Evolutionary conservation across 352 stramenopile genomes (phyloP).

Genomic region (Blastocystis sp.): DNA sequence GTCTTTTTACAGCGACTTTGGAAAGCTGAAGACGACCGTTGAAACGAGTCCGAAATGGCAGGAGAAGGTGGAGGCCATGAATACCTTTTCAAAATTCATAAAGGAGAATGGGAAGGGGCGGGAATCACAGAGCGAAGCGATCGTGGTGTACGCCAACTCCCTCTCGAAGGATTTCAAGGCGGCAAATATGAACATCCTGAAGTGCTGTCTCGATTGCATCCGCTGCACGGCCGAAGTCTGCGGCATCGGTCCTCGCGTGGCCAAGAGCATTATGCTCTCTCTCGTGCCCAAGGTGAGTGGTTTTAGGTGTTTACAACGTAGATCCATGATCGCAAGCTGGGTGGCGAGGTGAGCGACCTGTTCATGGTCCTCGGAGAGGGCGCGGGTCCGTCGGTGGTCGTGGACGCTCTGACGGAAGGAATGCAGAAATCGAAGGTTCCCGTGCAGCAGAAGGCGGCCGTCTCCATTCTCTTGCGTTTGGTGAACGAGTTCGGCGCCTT

Average conservation of each 20-base stretch:
- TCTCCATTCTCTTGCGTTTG: conserved; percentile 23
- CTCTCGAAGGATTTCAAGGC: conserved; percentile 62
- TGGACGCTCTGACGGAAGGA: not conserved
- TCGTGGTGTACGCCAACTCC: conserved; percentile 43
- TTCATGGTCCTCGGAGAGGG: conserved; percentile 14
- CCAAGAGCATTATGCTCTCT: not conserved
- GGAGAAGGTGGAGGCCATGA: conserved; percentile 55
- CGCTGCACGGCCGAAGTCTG: not conserved
- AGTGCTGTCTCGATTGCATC: conserved; percentile 61
- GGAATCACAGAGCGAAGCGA: not conserved
- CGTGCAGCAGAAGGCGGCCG: not conserved
- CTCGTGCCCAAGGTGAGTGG: conserved; percentile 41
- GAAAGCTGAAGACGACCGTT: conserved; percentile 37
- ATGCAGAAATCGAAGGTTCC: conserved; percentile 52
- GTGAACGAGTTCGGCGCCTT: conserved; percentile 41
- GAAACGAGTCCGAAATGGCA: conserved; percentile 40
- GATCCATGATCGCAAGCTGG: conserved; percentile 54
- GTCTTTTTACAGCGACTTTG: conserved; percentile 40
- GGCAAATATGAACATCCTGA: conserved; percentile 62
- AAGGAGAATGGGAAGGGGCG: conserved; percentile 5
- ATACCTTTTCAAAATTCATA: conserved; percentile 41
- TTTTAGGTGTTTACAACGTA: not conserved
- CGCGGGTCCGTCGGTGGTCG: conserved; percentile 11
- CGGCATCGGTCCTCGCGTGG: conserved; percentile 7
- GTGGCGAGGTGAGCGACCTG: conserved; percentile 23